These are phyloP conservation scores for Discostella pseudostelligera DNA, from an alignment of 108 stramenopile species.

Conservation along the genomic window DNA sequence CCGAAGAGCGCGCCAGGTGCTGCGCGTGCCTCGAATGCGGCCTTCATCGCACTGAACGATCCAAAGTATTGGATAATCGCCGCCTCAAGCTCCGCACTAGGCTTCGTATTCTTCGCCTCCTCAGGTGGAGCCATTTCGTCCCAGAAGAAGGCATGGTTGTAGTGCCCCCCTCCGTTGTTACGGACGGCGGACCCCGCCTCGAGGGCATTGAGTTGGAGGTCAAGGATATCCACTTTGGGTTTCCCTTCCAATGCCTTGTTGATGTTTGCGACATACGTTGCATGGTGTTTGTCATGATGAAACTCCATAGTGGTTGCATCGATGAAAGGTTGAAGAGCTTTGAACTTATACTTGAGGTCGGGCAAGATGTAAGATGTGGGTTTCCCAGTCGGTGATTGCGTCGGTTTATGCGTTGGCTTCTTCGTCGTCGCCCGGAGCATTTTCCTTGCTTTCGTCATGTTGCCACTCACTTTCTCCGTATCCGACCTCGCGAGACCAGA, in stretches of 20 bases:
- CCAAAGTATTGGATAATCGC: constrained; percentile 89
- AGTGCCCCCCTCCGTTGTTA: constrained; percentile 98
- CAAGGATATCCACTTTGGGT: constrained; percentile 75
- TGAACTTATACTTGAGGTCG: constrained; percentile 89
- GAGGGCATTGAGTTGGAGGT: constrained; percentile 79
- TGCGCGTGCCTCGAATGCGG: constrained; percentile 79
- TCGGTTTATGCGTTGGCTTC: too few species aligned
- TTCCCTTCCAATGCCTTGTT: constrained; percentile 87
- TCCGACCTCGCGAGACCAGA: too few species aligned
- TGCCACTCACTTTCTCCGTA: too few species aligned
- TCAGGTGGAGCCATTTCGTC: constrained; percentile 91
- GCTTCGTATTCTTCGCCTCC: constrained; percentile 86
- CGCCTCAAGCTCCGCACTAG: constrained; percentile 59
- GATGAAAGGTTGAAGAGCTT: constrained; percentile 95
- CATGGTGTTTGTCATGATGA: constrained; percentile 95
- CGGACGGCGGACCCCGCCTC: constrained; percentile 85
- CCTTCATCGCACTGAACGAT: constrained; percentile 88
- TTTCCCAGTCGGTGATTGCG: constrained; percentile 20
- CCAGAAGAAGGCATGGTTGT: constrained; percentile 99
- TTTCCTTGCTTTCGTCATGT: too few species aligned
- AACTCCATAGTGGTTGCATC: constrained; percentile 96
- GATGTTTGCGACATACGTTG: constrained; percentile 81
- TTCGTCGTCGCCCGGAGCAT: too few species aligned
- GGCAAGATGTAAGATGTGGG: constrained; percentile 83
- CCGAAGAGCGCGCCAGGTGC: constrained; percentile 96